Base-by-base conservation (phyloP, 495 filamentous ascomycete species). In the Lasiosphaeria miniovina region DNA sequence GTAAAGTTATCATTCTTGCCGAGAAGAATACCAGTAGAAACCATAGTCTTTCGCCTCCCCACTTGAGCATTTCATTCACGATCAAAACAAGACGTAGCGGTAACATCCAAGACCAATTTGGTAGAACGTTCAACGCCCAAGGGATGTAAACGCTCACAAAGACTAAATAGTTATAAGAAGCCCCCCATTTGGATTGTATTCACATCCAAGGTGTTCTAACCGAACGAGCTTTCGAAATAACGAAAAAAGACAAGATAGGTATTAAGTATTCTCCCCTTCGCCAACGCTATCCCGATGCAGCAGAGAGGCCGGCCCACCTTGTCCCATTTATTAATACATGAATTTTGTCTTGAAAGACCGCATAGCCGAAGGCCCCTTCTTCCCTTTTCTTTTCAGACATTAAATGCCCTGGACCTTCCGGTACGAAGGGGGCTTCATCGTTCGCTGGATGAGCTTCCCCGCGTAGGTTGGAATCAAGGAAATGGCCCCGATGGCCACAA, bases 341-440 rank as follows among this genome's bases (percentile, higher is more conserved):
- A 46, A 46, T 41, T 41, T 41, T 9, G 15, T n/a, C 7, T n/a
- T n/a, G 15, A n/a, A 11, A 46, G 4, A 46, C 43, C 43, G 6
- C 43, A 11, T 14, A 9, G 5, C 43, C 6, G 15, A 51, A 50
- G 49, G 34, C 31, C 11, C 52, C 24, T 36, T 54, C 14, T 33
- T 10, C 33, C 3, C 36, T 36, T n/a, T 17, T 3, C 43, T 46
- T 14, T 2, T 75, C n/a, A 14, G 24, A 46, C 12, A 46, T 46
- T 46, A 46, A 46, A 14, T 11, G 43, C 76, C 91, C 73, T 89
- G 88, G 15, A 99, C 93, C 77, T 99, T 99, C 60, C 94, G 81
- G 77, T 95, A 97, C 70, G 88, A 94, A n/a, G 92, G 91, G 54
- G 94, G 95, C 68, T 86, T 91, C 80, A 95, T 86, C 55, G 84